These are phyloP conservation scores for Tympanopsis confertula DNA, from an alignment of 2,329 filamentous ascomycete species.

Conservation along the genomic window DNA sequence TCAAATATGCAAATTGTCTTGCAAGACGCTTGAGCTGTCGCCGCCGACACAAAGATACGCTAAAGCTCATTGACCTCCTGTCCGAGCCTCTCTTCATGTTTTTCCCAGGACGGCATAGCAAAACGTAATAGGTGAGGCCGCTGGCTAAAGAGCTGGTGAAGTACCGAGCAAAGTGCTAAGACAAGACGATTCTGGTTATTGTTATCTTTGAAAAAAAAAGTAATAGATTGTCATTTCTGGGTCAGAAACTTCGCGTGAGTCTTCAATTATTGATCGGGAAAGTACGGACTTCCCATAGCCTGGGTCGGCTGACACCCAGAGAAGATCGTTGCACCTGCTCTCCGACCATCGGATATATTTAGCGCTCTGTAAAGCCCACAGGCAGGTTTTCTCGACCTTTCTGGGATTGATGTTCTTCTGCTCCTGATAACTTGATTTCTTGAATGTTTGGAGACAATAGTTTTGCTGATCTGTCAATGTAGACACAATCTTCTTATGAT, in stretches of 20 bases:
- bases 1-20: constrained; percentile 11
- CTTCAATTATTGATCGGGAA: constrained; percentile 17
- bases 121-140: constrained; percentile 12
- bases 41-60: constrained; percentile 5
- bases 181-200: constrained; percentile 14
- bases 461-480: neutral
- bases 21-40: constrained; percentile 2
- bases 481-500: neutral
- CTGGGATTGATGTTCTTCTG: constrained; percentile 17
- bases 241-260: constrained; percentile 8
- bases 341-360: constrained; percentile 13
- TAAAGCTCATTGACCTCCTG: constrained; percentile 7
- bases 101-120: constrained; percentile 6
- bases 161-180: constrained; percentile 18
- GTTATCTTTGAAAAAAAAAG: constrained; percentile 26
- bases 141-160: constrained; percentile 21
- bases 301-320: constrained; percentile 25
- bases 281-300: constrained; percentile 27
- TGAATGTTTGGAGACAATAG: constrained; percentile 11
- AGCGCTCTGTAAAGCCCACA: constrained; percentile 16
- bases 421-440: constrained; percentile 12
- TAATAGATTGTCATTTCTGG: constrained; percentile 13
- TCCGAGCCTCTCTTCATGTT: constrained; percentile 8
- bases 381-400: constrained; percentile 15
- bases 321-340: constrained; percentile 11